A percentile compares a stretch with the other conserved stretches of the same genome.
Evolutionary conservation across 148 eudicot genomes (phyloP).

Genomic region (Rheum nobile): DNA sequence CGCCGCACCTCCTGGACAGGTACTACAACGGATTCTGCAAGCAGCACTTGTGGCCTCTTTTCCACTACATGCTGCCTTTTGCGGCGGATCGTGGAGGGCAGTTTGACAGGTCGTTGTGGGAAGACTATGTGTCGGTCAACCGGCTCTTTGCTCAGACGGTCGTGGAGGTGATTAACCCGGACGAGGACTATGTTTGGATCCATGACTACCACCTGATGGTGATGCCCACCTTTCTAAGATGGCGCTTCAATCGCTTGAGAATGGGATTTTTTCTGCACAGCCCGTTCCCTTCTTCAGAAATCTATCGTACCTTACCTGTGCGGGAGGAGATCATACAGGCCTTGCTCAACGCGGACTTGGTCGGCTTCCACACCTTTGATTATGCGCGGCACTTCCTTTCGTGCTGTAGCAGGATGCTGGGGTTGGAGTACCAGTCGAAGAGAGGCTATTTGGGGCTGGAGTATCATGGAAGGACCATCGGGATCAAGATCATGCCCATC

Average conservation of each 20-base stretch:
- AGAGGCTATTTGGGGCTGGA: conserved; percentile 35
- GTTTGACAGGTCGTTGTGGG: conserved; percentile 35
- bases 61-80: conserved; percentile 40
- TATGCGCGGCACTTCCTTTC: conserved; percentile 38
- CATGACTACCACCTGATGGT: conserved; percentile 44
- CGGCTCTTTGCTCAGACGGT: conserved; percentile 31
- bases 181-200: conserved; percentile 36
- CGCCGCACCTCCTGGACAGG: conserved; percentile 22
- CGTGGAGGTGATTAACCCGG: conserved; percentile 39
- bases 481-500: conserved; percentile 38
- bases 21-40: conserved; percentile 31
- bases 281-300: conserved; percentile 35
- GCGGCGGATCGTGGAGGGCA: conserved; percentile 25
- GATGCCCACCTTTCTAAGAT: conserved; percentile 29
- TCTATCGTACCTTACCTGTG: conserved; percentile 32
- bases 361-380: conserved; percentile 41
- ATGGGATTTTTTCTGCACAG: conserved; percentile 43
- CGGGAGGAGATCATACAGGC: conserved; percentile 33
- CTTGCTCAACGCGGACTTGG: conserved; percentile 30
- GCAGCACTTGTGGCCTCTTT: conserved; percentile 36
- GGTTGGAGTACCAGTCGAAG: conserved; percentile 38
- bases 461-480: conserved; percentile 36
- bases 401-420: conserved; percentile 39
- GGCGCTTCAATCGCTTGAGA: conserved; percentile 27
- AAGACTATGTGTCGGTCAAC: conserved; percentile 36